These are phyloP conservation scores for Thyridium curvatum DNA, from an alignment of 2,329 filamentous ascomycete species.

Conservation along the genomic window DNA sequence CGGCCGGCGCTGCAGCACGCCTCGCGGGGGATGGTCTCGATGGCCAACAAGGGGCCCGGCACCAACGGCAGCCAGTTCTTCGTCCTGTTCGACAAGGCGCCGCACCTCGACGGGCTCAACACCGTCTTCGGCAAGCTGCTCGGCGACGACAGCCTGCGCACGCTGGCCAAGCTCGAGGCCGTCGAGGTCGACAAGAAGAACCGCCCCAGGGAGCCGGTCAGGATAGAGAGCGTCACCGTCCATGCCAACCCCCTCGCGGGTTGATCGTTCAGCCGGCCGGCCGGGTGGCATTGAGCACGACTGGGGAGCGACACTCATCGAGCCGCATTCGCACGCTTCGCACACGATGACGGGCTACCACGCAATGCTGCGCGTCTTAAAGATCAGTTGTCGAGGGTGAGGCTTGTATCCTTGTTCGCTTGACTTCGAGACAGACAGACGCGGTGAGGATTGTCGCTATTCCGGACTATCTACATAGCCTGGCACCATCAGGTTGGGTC, in stretches of 20 bases:
- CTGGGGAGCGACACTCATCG: too few relatives aligned
- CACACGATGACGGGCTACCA: too few relatives aligned
- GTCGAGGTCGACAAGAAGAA: conserved; percentile 73
- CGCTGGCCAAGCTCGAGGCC: conserved; percentile 64
- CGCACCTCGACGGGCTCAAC: conserved; percentile 78
- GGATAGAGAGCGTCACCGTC: conserved; percentile 64
- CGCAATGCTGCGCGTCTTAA: too few relatives aligned
- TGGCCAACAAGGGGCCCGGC: conserved; percentile 71
- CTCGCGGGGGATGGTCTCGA: conserved; percentile 63
- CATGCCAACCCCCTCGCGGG: conserved; percentile 75
- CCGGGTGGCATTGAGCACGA: too few relatives aligned
- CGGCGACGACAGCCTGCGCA: conserved; percentile 56
- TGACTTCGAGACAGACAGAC: too few relatives aligned
- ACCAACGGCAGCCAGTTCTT: conserved; percentile 82
- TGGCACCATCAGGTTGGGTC: too few relatives aligned
- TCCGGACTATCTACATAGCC: too few relatives aligned
- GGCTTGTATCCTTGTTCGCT: too few relatives aligned
- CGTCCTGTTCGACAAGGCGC: conserved; percentile 68
- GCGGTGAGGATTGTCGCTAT: too few relatives aligned
- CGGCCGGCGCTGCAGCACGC: conserved; percentile 63
- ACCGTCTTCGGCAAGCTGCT: conserved; percentile 75
- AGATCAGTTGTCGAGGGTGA: too few relatives aligned
- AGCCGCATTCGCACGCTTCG: too few relatives aligned
- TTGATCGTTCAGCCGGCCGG: conserved; percentile 27
- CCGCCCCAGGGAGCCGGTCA: conserved; percentile 59